Conservation (phyloP, 495 filamentous ascomycete species). For the Xylaria castorea region DNA sequence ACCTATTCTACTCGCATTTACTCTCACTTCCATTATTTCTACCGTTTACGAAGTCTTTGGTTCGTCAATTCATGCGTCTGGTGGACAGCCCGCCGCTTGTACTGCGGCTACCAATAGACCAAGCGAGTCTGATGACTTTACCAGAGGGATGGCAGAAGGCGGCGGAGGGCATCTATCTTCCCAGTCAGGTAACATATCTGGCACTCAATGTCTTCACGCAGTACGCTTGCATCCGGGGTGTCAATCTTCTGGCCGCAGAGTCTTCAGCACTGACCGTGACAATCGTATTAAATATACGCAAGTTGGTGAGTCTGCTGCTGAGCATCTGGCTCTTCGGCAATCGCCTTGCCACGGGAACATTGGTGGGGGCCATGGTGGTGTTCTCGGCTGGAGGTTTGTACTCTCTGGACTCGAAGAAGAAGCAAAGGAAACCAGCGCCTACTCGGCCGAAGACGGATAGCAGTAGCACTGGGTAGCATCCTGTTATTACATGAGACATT, state of each 20-base stretch:
- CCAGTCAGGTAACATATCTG: slow-evolving; percentile 75
- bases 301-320: slow-evolving; percentile 86
- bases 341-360: slow-evolving; percentile 70
- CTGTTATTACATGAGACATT: neutral
- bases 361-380: slow-evolving; percentile 81
- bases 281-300: slow-evolving; percentile 92
- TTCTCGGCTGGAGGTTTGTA: slow-evolving; percentile 90
- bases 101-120: slow-evolving; percentile 45
- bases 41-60: slow-evolving; percentile 60
- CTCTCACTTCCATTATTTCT: slow-evolving; percentile 75
- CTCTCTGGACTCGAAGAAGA: slow-evolving; percentile 70
- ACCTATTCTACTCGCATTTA: slow-evolving; percentile 90
- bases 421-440: slow-evolving; percentile 30
- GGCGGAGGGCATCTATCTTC: slow-evolving; percentile 56
- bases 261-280: slow-evolving; percentile 93
- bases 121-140: slow-evolving; percentile 39
- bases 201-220: slow-evolving; percentile 87
- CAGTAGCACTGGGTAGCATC: slow-evolving; percentile 34
- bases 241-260: slow-evolving; percentile 85
- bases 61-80: slow-evolving; percentile 57
- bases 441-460: slow-evolving; percentile 33
- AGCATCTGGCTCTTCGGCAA: slow-evolving; percentile 97
- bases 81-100: slow-evolving; percentile 55
- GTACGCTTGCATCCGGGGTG: slow-evolving; percentile 91
- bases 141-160: slow-evolving; percentile 40